These are phyloP conservation scores for Boletus reticulatus DNA, from an alignment of 768 basidiomycete genomes.

Conservation along the genomic window DNA sequence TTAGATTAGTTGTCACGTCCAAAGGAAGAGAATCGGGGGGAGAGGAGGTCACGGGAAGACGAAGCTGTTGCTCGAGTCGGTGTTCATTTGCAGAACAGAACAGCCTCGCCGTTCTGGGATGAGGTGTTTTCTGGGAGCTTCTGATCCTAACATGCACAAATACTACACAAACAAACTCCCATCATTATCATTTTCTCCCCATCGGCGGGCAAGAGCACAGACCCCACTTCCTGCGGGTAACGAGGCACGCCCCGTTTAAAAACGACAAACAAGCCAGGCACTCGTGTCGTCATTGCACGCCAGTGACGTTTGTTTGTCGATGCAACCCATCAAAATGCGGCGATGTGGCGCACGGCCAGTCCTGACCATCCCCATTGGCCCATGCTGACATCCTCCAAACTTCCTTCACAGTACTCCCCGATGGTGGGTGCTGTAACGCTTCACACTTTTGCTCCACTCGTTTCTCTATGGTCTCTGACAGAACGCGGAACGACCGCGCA, in stretches of 20 bases:
- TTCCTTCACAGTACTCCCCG: not conserved
- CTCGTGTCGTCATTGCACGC: constrained; percentile 15
- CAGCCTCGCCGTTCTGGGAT: constrained; percentile 12
- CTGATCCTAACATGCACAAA: constrained; percentile 31
- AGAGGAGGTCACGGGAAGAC: not conserved
- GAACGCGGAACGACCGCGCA: constrained; percentile 3
- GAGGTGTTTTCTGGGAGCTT: constrained; percentile 24
- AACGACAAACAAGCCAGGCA: constrained; percentile 6
- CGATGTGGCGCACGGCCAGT: constrained; percentile 17
- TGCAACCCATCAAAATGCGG: constrained; percentile 5
- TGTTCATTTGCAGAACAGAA: constrained; percentile 2
- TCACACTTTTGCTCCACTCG: not conserved
- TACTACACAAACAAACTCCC: constrained; percentile 7
- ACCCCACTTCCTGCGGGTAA: not conserved
- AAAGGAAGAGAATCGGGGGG: not conserved
- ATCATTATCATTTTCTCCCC: not conserved
- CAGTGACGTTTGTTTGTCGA: constrained; percentile 6
- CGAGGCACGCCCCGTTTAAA: not conserved
- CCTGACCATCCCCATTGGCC: constrained; percentile 1
- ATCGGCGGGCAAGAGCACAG: not conserved
- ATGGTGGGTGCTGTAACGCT: not conserved
- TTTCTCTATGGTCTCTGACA: not conserved
- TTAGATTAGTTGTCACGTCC: not conserved
- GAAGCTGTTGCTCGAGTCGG: not conserved
- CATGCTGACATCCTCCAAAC: not conserved